Conservation (phyloP, 352 stramenopile genomes). For the Globisporangium apiculatum region DNA sequence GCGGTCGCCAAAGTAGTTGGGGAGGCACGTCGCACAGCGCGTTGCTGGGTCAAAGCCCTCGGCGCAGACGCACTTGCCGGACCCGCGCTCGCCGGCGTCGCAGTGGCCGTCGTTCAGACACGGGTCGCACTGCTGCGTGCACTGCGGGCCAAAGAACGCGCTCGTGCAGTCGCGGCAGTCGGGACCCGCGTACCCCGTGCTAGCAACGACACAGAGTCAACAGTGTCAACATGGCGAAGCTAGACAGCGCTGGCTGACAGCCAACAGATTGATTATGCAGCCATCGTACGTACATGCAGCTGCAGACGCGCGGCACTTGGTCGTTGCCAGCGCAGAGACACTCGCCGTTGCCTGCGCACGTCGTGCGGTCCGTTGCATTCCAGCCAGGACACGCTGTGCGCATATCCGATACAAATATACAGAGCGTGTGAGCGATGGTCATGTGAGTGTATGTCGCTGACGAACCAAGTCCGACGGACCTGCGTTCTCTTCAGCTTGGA, state of each 20-base stretch:
- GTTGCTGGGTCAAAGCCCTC: conserved; percentile 72
- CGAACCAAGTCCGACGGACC: conserved; percentile 19
- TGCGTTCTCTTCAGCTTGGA: conserved; percentile 75
- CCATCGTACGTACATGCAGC: conserved; percentile 50
- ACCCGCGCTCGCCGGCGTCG: conserved; percentile 49
- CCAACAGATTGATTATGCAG: too few species aligned
- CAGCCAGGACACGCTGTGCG: conserved; percentile 61
- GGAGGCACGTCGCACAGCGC: conserved; percentile 71
- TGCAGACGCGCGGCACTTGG: conserved; percentile 41
- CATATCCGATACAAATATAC: conserved; percentile 2
- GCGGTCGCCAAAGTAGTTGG: conserved; percentile 59
- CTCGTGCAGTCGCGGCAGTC: conserved; percentile 61
- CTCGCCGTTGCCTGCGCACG: conserved; percentile 61
- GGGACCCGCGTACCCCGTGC: conserved; percentile 52
- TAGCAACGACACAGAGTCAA: conserved; percentile 9
- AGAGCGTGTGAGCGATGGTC: background rate
- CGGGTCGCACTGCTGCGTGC: conserved; percentile 49
- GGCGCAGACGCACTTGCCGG: conserved; percentile 59
- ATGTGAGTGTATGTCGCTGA: too few species aligned
- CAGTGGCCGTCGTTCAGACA: conserved; percentile 74
- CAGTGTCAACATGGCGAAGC: background rate
- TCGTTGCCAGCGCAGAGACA: conserved; percentile 69
- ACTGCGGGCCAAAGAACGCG: conserved; percentile 50
- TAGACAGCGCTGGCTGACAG: background rate
- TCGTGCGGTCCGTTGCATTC: conserved; percentile 34